A percentile compares a stretch with the other conserved stretches of the same genome.
Conservation (phyloP, 2,329 filamentous ascomycete species). For the Gaeumannomyces sp. region DNA sequence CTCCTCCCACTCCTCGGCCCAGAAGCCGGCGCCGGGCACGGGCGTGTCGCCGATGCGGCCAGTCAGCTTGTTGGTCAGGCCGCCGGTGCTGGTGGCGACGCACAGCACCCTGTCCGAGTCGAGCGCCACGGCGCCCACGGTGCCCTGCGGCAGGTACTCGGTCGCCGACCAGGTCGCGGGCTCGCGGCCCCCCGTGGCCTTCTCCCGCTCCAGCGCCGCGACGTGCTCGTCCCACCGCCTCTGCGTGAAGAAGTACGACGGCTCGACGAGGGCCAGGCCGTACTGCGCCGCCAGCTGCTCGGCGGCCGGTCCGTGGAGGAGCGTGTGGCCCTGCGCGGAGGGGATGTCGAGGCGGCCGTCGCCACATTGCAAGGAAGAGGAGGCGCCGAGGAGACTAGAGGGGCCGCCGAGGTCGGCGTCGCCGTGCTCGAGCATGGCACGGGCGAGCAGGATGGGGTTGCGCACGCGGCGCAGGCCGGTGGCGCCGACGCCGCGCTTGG, state of each 20-base stretch:
- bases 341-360: slow-evolving; percentile 24
- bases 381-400: background rate
- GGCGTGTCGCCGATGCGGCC: slow-evolving; percentile 84
- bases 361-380: background rate
- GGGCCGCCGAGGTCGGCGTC: slow-evolving; percentile 46
- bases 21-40: slow-evolving; percentile 76
- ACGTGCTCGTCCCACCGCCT: slow-evolving; percentile 65
- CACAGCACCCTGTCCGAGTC: slow-evolving; percentile 71
- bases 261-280: slow-evolving; percentile 63
- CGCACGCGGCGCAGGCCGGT: slow-evolving; percentile 68
- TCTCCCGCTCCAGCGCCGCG: slow-evolving; percentile 42
- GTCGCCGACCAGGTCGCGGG: slow-evolving; percentile 13
- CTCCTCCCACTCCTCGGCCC: slow-evolving; percentile 77
- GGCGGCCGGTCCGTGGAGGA: slow-evolving; percentile 50
- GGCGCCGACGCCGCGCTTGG: slow-evolving; percentile 73
- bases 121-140: slow-evolving; percentile 74
- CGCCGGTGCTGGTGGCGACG: slow-evolving; percentile 62
- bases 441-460: slow-evolving; percentile 72
- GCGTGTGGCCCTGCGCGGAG: slow-evolving; percentile 44
- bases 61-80: slow-evolving; percentile 82
- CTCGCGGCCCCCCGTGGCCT: slow-evolving; percentile 25
- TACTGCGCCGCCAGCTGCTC: slow-evolving; percentile 62
- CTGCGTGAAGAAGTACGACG: slow-evolving; percentile 73
- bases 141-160: slow-evolving; percentile 71
- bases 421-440: slow-evolving; percentile 62